Evolutionary conservation across 306 rosid genomes (phyloP).

Genomic region (Astragalus glycyphyllos): DNA sequence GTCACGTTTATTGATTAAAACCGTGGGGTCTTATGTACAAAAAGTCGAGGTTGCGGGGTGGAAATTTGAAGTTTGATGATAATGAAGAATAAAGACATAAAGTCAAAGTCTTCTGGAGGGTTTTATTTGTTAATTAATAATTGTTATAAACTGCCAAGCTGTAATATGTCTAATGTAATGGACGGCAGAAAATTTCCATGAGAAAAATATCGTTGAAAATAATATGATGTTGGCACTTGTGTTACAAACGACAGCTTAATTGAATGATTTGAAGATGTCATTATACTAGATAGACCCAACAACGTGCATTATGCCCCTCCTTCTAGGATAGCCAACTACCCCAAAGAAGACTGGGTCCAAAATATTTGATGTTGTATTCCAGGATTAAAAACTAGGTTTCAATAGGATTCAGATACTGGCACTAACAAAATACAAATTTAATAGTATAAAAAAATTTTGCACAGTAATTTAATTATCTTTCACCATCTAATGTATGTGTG

Average conservation of each 20-base stretch:
- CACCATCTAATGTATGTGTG: too few species aligned
- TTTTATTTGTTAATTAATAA: neutral
- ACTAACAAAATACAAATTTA: constrained; percentile 3
- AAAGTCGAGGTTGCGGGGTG: neutral
- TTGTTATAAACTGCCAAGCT: constrained; percentile 7
- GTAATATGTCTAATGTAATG: constrained; percentile 19
- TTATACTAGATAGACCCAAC: constrained; percentile 12
- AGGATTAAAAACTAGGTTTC: neutral
- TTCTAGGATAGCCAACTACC: constrained; percentile 9
- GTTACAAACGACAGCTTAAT: neutral
- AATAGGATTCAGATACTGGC: neutral
- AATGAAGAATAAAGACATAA: neutral
- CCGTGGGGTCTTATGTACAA: neutral
- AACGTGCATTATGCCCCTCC: neutral
- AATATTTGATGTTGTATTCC: neutral
- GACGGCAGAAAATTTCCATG: constrained; percentile 34
- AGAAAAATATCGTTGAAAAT: neutral
- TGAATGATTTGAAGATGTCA: constrained; percentile 16
- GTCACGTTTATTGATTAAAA: neutral
- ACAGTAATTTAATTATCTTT: too few species aligned
- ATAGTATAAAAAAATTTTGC: neutral
- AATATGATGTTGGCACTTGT: neutral
- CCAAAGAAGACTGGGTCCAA: neutral
- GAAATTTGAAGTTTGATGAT: constrained; percentile 5
- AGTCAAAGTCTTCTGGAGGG: constrained; percentile 42